phyloP scores from a whole-genome alignment of 139 green algal genomes.

The Microglena sp. region DNA sequence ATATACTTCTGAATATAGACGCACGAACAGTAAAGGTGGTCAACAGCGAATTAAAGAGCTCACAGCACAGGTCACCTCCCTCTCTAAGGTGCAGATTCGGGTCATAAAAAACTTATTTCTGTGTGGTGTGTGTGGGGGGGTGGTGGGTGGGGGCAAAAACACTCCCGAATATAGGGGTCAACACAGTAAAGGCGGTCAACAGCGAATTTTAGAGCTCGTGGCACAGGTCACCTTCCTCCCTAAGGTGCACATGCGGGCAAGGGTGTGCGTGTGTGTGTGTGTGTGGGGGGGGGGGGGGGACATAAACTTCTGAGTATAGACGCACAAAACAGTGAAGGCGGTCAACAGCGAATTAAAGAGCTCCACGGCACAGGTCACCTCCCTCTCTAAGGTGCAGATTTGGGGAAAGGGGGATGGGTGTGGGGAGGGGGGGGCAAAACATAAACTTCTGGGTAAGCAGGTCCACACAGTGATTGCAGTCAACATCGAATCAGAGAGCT shows the following conservation, averaged over 20 bases:
- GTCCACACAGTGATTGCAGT: constrained; percentile 6
- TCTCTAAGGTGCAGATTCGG: too few relatives aligned
- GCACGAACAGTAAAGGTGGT: constrained; percentile 7
- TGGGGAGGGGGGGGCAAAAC: neutral
- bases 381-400: constrained; percentile 2
- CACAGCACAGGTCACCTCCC: too few relatives aligned
- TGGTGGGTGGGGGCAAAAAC: too few relatives aligned
- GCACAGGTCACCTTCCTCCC: neutral
- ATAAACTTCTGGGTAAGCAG: neutral
- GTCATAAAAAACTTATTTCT: too few relatives aligned
- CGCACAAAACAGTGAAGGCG: constrained; percentile 6
- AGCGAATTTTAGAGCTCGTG: too few relatives aligned
- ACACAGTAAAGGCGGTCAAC: neutral
- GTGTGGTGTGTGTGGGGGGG: too few relatives aligned
- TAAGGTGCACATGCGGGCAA: neutral
- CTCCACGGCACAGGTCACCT: constrained; percentile 25
- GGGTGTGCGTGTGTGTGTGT: neutral
- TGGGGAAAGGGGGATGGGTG: neutral
- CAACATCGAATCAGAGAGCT: constrained; percentile 19
- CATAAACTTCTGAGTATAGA: neutral
- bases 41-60: constrained; percentile 20
- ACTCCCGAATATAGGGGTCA: constrained; percentile 12
- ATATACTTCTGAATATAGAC: neutral
- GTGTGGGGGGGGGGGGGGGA: neutral
- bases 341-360: constrained; percentile 13